Percentiles rank a stretch among this genome's conserved stretches.
These are phyloP conservation scores for Vitis hybrid DNA, from an alignment of 177 flowering plant species.

Conservation along the genomic window DNA sequence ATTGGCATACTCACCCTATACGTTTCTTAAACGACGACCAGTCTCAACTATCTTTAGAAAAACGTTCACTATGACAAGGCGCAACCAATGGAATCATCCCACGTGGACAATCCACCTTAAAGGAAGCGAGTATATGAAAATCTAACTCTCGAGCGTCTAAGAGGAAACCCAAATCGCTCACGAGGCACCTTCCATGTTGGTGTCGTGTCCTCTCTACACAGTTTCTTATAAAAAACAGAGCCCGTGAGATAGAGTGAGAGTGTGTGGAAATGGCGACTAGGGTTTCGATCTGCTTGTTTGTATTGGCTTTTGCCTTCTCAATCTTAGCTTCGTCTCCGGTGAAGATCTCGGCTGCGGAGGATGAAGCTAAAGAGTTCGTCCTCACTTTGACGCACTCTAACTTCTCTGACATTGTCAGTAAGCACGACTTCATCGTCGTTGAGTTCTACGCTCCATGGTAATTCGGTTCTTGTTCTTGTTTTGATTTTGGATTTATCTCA, in stretches of 20 bases:
- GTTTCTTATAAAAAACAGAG: too few relatives aligned
- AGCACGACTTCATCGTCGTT: conserved; percentile 78
- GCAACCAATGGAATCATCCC: conserved; percentile 5
- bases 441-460: conserved; percentile 96
- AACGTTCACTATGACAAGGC: conserved; percentile 3
- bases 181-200: conserved; percentile 14
- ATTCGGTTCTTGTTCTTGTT: neutral
- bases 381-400: conserved; percentile 73
- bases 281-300: conserved; percentile 11
- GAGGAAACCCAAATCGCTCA: neutral
- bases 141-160: neutral
- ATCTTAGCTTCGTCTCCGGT: conserved; percentile 10
- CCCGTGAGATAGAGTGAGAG: neutral
- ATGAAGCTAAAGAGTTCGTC: conserved; percentile 52
- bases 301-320: conserved; percentile 9
- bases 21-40: neutral
- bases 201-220: conserved; percentile 10
- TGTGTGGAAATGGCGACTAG: conserved; percentile 20
- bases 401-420: conserved; percentile 60
- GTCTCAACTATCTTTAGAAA: too few relatives aligned
- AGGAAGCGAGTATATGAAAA: conserved; percentile 3
- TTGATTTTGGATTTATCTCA: neutral
- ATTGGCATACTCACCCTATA: too few relatives aligned
- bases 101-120: conserved; percentile 9
- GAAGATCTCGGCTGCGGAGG: conserved; percentile 15